Conservation (phyloP, 2,329 filamentous ascomycete species). For the Paraconiothyrium brasiliense region DNA sequence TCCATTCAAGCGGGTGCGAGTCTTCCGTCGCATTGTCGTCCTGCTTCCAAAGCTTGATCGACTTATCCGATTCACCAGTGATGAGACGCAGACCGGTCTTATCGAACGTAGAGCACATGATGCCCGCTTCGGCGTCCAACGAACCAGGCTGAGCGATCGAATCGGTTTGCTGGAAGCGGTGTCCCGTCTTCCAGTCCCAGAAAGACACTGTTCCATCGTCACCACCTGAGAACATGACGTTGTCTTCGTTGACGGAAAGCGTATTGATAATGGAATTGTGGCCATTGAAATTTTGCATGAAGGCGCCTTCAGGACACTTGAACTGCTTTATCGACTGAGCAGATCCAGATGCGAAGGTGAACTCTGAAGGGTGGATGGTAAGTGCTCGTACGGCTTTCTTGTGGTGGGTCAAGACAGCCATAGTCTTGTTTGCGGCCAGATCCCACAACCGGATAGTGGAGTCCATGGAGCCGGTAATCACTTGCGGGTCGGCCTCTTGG, state of each 20-base stretch:
- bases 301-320: slow-evolving; percentile 97
- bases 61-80: slow-evolving; percentile 93
- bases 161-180: slow-evolving; percentile 89
- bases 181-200: slow-evolving; percentile 98
- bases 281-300: slow-evolving; percentile 99
- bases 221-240: slow-evolving; percentile 91
- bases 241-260: slow-evolving; percentile 90
- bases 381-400: slow-evolving; percentile 94
- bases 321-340: slow-evolving; percentile 98
- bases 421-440: slow-evolving; percentile 92
- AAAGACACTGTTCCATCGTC: slow-evolving; percentile 97
- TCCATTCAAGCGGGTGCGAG: slow-evolving; percentile 92
- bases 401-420: slow-evolving; percentile 96
- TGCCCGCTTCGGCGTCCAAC: slow-evolving; percentile 89
- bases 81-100: slow-evolving; percentile 88
- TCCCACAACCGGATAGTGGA: slow-evolving; percentile 76
- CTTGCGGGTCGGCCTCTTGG: slow-evolving; percentile 95
- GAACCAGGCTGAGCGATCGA: slow-evolving; percentile 94
- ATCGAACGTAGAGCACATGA: slow-evolving; percentile 95
- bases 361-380: slow-evolving; percentile 87
- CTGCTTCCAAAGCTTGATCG: slow-evolving; percentile 93
- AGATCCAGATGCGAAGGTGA: slow-evolving; percentile 93
- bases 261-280: slow-evolving; percentile 98
- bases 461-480: slow-evolving; percentile 93
- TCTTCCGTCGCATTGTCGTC: slow-evolving; percentile 92